Percentiles rank a stretch among this genome's conserved stretches.
Conservation (phyloP, 2,329 filamentous ascomycete genomes). For the Phialophora chinensis region DNA sequence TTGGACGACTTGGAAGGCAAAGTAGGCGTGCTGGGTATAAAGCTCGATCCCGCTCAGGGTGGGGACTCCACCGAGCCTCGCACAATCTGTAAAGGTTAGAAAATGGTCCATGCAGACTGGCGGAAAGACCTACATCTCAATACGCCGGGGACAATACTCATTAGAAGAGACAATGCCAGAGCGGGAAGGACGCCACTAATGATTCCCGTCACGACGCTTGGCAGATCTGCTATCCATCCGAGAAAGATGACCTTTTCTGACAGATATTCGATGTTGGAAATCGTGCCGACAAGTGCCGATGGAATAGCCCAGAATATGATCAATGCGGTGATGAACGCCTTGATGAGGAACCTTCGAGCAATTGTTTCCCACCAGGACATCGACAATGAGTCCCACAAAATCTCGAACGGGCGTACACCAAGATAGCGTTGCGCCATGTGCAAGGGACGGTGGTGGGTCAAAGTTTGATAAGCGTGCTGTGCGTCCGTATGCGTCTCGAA, state of each 20-base stretch:
- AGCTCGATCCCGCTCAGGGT: conserved; percentile 81
- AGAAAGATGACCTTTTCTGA: conserved; percentile 62
- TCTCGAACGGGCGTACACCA: conserved; percentile 78
- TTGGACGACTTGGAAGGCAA: conserved; percentile 73
- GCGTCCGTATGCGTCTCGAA: conserved; percentile 82
- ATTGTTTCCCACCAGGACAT: conserved; percentile 64
- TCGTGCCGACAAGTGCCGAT: conserved; percentile 77
- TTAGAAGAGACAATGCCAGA: conserved; percentile 77
- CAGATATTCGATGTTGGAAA: conserved; percentile 83
- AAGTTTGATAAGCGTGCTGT: conserved; percentile 81
- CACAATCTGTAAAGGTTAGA: conserved; percentile 51
- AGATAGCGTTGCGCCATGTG: conserved; percentile 88
- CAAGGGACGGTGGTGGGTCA: conserved; percentile 83
- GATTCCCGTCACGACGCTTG: conserved; percentile 72
- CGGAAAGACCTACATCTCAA: conserved; percentile 70
- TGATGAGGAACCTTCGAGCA: conserved; percentile 70
- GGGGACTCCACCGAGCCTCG: conserved; percentile 78
- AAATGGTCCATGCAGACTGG: neutral
- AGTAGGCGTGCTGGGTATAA: conserved; percentile 89
- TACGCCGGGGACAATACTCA: conserved; percentile 83
- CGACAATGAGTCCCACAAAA: conserved; percentile 82
- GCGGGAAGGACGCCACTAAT: conserved; percentile 83
- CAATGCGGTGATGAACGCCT: conserved; percentile 73
- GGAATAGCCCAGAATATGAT: conserved; percentile 86
- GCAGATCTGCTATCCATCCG: conserved; percentile 74